Evolutionary conservation across 169 alveolate species (phyloP).

Genomic region (Plasmodium coatneyi): DNA sequence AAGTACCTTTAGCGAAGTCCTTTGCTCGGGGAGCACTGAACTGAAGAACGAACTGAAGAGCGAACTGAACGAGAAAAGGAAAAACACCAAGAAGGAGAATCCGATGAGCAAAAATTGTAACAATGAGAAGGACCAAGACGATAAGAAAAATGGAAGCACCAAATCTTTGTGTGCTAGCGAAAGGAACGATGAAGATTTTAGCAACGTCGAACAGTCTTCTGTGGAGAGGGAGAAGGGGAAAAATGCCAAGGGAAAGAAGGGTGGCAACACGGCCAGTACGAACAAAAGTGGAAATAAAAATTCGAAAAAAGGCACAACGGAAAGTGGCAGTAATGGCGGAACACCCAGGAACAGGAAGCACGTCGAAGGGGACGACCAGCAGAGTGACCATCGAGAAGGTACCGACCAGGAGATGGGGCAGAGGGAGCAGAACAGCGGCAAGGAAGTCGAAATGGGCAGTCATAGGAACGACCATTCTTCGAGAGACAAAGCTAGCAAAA

Average conservation of each 20-base stretch:
- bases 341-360: neutral
- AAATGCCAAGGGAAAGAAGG: constrained; percentile 11
- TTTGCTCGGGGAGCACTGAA: neutral
- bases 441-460: neutral
- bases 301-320: neutral
- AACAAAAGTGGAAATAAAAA: neutral
- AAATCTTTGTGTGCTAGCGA: neutral
- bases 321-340: neutral
- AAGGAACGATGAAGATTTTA: neutral
- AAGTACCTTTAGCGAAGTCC: neutral
- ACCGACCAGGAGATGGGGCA: neutral
- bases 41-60: constrained; percentile 14
- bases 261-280: neutral
- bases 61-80: constrained; percentile 40
- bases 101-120: constrained; percentile 2
- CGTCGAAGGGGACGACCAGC: neutral
- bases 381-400: neutral
- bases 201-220: neutral
- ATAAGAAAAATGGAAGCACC: constrained; percentile 23
- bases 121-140: constrained; percentile 45
- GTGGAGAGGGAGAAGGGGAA: constrained; percentile 40
- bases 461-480: neutral
- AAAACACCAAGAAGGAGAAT: constrained; percentile 38
- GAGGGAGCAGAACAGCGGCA: neutral
- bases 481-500: neutral